phyloP scores from a whole-genome alignment of 345 rosid genomes.

The Psidium friedrichsthalianum region DNA sequence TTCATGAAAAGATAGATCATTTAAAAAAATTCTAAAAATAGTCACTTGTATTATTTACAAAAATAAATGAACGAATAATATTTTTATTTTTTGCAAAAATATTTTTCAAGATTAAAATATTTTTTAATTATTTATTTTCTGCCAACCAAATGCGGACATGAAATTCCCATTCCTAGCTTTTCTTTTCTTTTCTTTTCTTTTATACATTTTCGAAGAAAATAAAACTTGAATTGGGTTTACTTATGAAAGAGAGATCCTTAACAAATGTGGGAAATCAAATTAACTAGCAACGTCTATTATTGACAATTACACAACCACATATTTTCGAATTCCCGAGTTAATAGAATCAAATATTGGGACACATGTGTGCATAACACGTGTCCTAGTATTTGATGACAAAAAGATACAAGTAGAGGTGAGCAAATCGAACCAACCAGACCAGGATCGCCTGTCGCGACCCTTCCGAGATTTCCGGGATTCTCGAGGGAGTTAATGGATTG shows the following conservation, averaged over 20 bases:
- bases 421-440: too few relatives aligned
- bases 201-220: background rate
- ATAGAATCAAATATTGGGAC: background rate
- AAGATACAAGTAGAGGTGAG: too few relatives aligned
- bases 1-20: background rate
- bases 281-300: background rate
- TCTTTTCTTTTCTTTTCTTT: too few relatives aligned
- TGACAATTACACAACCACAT: background rate
- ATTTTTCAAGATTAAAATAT: background rate
- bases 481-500: too few relatives aligned
- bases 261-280: background rate
- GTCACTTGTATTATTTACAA: rapidly evolving
- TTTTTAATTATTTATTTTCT: background rate
- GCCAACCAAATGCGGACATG: background rate
- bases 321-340: background rate
- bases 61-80: background rate
- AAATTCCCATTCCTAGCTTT: background rate
- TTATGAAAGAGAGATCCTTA: background rate
- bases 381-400: too few relatives aligned
- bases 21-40: background rate
- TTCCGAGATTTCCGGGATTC: too few relatives aligned
- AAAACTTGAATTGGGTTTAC: background rate
- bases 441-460: too few relatives aligned
- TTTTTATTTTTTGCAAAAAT: rapidly evolving
- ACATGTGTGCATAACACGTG: too few relatives aligned